Base-by-base conservation (phyloP, 1,284 basidiomycete genomes). In the Rugosomyces carneus region DNA sequence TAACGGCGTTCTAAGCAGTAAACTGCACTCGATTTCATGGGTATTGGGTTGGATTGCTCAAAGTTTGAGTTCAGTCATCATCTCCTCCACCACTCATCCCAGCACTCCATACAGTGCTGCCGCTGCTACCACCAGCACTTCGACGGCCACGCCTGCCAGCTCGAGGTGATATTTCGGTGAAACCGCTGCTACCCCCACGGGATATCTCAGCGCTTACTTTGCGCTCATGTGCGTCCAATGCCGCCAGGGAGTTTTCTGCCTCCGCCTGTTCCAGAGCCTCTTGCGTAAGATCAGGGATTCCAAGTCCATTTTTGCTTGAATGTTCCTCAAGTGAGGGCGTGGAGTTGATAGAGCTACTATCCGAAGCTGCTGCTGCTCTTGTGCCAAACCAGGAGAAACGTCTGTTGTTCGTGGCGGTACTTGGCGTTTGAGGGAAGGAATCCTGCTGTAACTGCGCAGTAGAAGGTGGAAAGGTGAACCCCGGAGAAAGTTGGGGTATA, bases 51-150 rank as follows among this genome's bases (percentile, higher is more conserved):
- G n/a, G n/a, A n/a, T n/a, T n/a, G n/a, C n/a, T n/a, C n/a, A n/a
- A n/a, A n/a, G n/a, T n/a, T n/a, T 31, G 13, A 11, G 29, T 3
- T 50, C 44, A 59, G 31, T 68, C 65, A 29, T 76, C 76, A 49
- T 78, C 78, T 8, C 65, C 76, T 34, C 70, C 70, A 35, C 66
- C 75, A 55, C 80, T 81, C 80, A 88, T 81, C 20, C 86, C 86
- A 38, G 86, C 86, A 59, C 86, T 89, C 81, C 82, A 89, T 20
- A 89, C 84, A 1, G 87, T 89, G 60, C 84, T 85, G 1, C 81
- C 83, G 54, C 80, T 80, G 37, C 71, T 78, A 16, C 75, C 79
- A 15, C 72, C 76, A 45, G 65, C 72, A 52, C 76, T 80, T 53
- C 75, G 76, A 46, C 73, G 62, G 45, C 77, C 73, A 52, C 78